Conservation (phyloP, 2,329 filamentous ascomycete species). For the Raffaelea albimanens region DNA sequence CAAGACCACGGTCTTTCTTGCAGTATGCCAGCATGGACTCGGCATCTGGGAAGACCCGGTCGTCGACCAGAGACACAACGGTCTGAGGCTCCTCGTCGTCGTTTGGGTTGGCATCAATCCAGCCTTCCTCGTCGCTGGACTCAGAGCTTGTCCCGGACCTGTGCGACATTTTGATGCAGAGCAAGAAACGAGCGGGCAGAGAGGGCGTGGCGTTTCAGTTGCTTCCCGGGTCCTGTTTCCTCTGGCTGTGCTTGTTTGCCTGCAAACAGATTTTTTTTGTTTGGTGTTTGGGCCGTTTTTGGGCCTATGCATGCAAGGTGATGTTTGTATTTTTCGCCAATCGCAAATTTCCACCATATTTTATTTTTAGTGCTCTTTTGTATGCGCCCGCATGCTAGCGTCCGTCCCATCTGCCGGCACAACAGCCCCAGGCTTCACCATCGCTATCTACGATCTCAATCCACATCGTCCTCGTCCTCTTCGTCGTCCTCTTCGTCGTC, state of each 20-base stretch:
- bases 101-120: conserved; percentile 30
- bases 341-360: too few relatives aligned
- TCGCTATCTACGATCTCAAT: conserved; percentile 14
- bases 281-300: not conserved
- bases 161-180: conserved; percentile 6
- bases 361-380: too few relatives aligned
- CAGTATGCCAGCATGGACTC: conserved; percentile 58
- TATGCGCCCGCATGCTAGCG: not conserved
- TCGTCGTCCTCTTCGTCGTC: conserved; percentile 23
- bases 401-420: not conserved
- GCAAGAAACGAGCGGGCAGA: too few relatives aligned
- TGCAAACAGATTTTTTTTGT: not conserved
- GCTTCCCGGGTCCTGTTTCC: too few relatives aligned
- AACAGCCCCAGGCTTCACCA: too few relatives aligned
- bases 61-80: conserved; percentile 60
- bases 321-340: too few relatives aligned
- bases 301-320: too few relatives aligned
- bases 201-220: too few relatives aligned
- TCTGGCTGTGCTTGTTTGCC: not conserved
- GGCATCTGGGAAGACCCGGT: conserved; percentile 54
- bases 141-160: conserved; percentile 21
- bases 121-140: conserved; percentile 25
- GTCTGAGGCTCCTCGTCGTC: conserved; percentile 51
- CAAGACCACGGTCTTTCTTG: conserved; percentile 56
- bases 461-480: conserved; percentile 19